Conservation (phyloP, 2,329 filamentous ascomycete genomes). For the Thelonectria blattea region DNA sequence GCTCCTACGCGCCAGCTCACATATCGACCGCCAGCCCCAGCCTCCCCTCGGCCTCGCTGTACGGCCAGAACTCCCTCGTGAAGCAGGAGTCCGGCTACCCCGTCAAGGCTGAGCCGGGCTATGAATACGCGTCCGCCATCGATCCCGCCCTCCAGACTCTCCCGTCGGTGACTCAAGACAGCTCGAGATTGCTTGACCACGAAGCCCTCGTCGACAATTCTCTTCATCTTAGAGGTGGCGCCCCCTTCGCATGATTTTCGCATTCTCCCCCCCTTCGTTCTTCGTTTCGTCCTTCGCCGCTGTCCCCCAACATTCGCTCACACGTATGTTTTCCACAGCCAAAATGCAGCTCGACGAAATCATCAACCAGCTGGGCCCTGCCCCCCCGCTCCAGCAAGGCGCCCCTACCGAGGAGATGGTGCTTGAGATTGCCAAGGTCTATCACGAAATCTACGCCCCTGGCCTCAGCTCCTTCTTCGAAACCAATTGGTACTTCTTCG, state of each 20-base stretch:
- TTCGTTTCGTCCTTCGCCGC: slow-evolving; percentile 37
- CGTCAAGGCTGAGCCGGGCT: slow-evolving; percentile 50
- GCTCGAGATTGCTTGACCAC: slow-evolving; percentile 36
- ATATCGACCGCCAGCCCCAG: slow-evolving; percentile 43
- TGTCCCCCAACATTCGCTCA: slow-evolving; percentile 41
- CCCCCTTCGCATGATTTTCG: slow-evolving; percentile 47
- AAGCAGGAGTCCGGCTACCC: slow-evolving; percentile 42
- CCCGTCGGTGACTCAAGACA: slow-evolving; percentile 33
- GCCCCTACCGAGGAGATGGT: slow-evolving; percentile 59
- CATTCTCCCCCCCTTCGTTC: slow-evolving; percentile 41
- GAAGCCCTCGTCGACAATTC: slow-evolving; percentile 40
- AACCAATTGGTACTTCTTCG: slow-evolving; percentile 77
- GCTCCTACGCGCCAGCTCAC: slow-evolving; percentile 49
- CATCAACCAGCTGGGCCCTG: slow-evolving; percentile 64
- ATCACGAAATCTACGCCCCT: slow-evolving; percentile 76
- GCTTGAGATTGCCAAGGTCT: slow-evolving; percentile 74
- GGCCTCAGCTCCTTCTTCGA: slow-evolving; percentile 81
- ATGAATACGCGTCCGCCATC: slow-evolving; percentile 65
- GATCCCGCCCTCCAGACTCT: slow-evolving; percentile 68
- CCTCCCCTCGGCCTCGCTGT: slow-evolving; percentile 38
- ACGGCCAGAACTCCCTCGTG: slow-evolving; percentile 43
- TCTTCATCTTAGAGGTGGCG: slow-evolving; percentile 58
- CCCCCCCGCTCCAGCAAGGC: slow-evolving; percentile 61
- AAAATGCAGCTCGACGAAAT: slow-evolving; percentile 76
- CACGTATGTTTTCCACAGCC: slow-evolving; percentile 40